These are phyloP conservation scores for Ustilago shanxiensis DNA, from an alignment of 1,284 basidiomycete genomes.

Conservation along the genomic window DNA sequence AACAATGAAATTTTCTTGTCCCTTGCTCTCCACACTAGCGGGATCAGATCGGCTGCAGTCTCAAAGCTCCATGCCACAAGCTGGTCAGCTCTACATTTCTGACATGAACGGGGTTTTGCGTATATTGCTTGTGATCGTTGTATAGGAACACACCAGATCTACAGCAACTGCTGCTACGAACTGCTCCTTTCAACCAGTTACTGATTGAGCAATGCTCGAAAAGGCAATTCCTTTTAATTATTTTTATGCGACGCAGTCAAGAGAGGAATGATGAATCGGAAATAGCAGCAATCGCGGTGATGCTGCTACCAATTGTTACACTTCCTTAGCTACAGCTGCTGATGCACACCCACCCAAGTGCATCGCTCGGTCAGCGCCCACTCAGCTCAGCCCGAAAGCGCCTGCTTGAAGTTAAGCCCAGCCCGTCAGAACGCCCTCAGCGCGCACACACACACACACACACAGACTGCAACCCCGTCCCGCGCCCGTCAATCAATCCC, in stretches of 20 bases:
- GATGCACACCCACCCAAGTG: not conserved
- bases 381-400: not conserved
- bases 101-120: not conserved
- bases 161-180: too few species aligned
- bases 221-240: not conserved
- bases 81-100: not conserved
- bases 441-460: not conserved
- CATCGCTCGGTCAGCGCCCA: constrained; percentile 6
- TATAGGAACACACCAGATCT: not conserved
- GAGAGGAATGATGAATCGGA: not conserved
- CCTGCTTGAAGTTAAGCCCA: not conserved
- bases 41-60: not conserved
- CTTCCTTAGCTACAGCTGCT: not conserved
- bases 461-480: not conserved
- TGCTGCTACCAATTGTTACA: too few species aligned
- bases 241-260: not conserved
- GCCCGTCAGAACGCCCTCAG: constrained; percentile 3
- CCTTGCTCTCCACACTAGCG: not conserved
- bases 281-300: constrained; percentile 1
- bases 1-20: not conserved
- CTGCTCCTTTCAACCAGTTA: not conserved
- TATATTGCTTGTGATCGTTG: not conserved
- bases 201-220: not conserved
- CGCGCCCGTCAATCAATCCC: not conserved
- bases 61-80: not conserved